Percentiles rank a stretch among this genome's conserved stretches.
Evolutionary conservation across 345 rosid species (phyloP).

Genomic region (Erysimum cheiranthoides): DNA sequence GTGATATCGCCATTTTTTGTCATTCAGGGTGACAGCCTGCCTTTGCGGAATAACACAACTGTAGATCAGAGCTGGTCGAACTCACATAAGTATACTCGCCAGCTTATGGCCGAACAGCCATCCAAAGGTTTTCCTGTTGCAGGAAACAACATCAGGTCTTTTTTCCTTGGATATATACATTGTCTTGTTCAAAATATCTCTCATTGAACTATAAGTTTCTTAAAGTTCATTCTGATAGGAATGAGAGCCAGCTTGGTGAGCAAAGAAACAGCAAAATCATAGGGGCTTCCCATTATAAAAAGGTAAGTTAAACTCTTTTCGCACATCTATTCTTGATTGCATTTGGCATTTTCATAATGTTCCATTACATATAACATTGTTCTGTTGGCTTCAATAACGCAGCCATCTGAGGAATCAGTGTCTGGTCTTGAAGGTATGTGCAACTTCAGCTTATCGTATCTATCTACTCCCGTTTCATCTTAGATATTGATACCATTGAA

Average conservation of each 20-base stretch:
- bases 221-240: slow-evolving; percentile 19
- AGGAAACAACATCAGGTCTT: slow-evolving; percentile 64
- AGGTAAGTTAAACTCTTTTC: slow-evolving; percentile 29
- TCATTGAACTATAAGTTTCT: slow-evolving; percentile 8
- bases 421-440: slow-evolving; percentile 42
- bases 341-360: slow-evolving; percentile 12
- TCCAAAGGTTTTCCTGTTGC: slow-evolving; percentile 47
- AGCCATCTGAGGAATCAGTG: slow-evolving; percentile 41
- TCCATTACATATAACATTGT: slow-evolving; percentile 21
- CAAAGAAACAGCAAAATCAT: slow-evolving; percentile 32
- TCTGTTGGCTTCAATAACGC: slow-evolving; percentile 22
- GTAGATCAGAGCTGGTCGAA: slow-evolving; percentile 50
- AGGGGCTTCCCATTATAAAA: slow-evolving; percentile 29
- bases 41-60: slow-evolving; percentile 48
- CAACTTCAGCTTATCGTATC: slow-evolving; percentile 11
- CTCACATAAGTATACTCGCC: slow-evolving; percentile 54
- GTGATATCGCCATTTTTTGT: slow-evolving; percentile 36
- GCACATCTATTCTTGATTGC: slow-evolving; percentile 14
- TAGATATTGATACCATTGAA: neutral
- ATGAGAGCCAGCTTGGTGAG: slow-evolving; percentile 40
- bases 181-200: neutral
- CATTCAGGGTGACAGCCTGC: slow-evolving; percentile 63
- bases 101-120: slow-evolving; percentile 52
- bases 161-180: neutral
- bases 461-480: neutral